Evolutionary conservation across 2,329 filamentous ascomycete genomes (phyloP), one percentile per base, ranked within the genome.

Genomic region (Aspergillus luchuensis): DNA sequence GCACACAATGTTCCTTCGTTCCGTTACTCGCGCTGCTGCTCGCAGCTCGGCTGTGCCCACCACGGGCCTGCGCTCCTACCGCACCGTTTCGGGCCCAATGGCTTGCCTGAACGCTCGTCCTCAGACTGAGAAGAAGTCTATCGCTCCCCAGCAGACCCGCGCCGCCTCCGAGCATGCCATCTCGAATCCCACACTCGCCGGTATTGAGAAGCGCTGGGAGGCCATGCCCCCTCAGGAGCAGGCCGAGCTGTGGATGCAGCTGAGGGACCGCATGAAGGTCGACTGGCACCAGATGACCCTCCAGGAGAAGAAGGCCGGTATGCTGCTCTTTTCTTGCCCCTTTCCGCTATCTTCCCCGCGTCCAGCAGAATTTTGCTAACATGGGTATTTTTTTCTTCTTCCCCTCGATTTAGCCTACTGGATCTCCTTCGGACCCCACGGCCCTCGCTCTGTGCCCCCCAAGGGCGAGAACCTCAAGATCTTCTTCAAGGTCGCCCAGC

Each of bases 131-230:
- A 70, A 70, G 65, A 69, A 66, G 61, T 73, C 76, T 61, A 72
- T 75, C 62, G 76, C 74, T 64, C 74, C 76, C 72, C 81, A 85
- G 76, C 81, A 83, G 75, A 78, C 78, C 65, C 83, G 85, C 67
- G 71, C 75, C 75, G 82, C 86, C 73, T 87, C 90, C 72, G 91
- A 91, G 71, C 92, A 97, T 80, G 93, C 94, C 78, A 96, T 99
- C 82, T 96, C 93, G 76, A 98, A 97, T 85, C 95, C 96, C 71
- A 97, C 92, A 61, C 87, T 99, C 75, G 91, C 92, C 81, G 92
- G 96, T 82, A 98, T 99, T 76, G 95, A 99, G 89, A 97, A 97
- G 89, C 87, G 95, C 84, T 99, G 95, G 95, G 95, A 99, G 85
- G 87, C 84, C 66, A 93, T 98, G 91, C 93, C 94, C 62, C 92